Conservation (phyloP, 192 early-diverging fungal species). For the Coemansia sp. region DNA sequence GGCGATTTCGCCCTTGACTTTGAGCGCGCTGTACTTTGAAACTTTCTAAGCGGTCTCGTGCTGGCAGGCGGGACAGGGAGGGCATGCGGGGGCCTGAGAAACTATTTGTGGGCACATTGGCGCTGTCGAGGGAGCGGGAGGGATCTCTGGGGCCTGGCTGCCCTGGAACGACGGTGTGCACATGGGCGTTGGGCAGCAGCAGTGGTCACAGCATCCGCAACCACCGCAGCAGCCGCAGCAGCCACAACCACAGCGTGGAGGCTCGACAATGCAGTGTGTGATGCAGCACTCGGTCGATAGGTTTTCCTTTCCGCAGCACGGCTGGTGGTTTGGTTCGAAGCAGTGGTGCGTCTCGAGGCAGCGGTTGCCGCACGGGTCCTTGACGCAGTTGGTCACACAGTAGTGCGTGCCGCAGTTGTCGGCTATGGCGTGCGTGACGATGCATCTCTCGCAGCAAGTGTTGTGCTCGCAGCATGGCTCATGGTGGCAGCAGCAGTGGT, state of each 20-base stretch:
- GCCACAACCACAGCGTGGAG: slow-evolving; percentile 36
- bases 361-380: slow-evolving; percentile 54
- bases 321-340: slow-evolving; percentile 45
- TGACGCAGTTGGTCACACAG: slow-evolving; percentile 57
- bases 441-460: slow-evolving; percentile 44
- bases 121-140: slow-evolving; percentile 24
- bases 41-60: slow-evolving; percentile 1
- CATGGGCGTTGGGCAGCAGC: slow-evolving; percentile 40
- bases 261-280: slow-evolving; percentile 55
- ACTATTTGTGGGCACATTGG: slow-evolving; percentile 37
- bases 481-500: slow-evolving; percentile 32
- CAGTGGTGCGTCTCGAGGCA: slow-evolving; percentile 55
- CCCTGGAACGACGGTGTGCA: slow-evolving; percentile 53
- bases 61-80: slow-evolving; percentile 22
- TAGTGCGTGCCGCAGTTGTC: slow-evolving; percentile 57
- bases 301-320: slow-evolving; percentile 43
- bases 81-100: slow-evolving; percentile 34
- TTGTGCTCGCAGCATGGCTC: slow-evolving; percentile 30
- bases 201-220: slow-evolving; percentile 4
- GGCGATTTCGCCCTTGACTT: neutral
- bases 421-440: slow-evolving; percentile 46
- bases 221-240: slow-evolving; percentile 17
- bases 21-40: neutral
- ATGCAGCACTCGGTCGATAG: slow-evolving; percentile 55
- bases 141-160: slow-evolving; percentile 30